A percentile compares a stretch with the other conserved stretches of the same genome.
These are phyloP conservation scores for Xylariaceae sp. DNA, from an alignment of 2,329 filamentous ascomycete genomes.

Conservation along the genomic window DNA sequence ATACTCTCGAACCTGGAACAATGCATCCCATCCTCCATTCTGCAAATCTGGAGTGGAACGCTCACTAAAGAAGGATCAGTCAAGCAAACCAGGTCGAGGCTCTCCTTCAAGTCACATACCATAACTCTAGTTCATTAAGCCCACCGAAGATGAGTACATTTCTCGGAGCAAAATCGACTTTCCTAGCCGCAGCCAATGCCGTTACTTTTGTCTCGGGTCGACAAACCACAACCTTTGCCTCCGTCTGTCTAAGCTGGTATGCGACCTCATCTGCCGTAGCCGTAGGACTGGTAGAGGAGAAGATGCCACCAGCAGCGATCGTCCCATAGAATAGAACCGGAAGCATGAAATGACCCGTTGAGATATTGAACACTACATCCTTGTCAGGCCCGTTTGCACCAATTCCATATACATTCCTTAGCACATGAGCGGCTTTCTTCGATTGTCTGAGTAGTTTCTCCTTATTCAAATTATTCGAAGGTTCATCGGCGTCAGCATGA, in stretches of 20 bases:
- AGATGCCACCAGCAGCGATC: slow-evolving; percentile 23
- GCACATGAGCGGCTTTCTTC: slow-evolving; percentile 50
- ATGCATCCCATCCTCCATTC: too few species aligned
- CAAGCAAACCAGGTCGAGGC: too few species aligned
- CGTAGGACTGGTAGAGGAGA: slow-evolving; percentile 22
- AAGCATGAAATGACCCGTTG: slow-evolving; percentile 24
- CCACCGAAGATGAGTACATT: slow-evolving; percentile 51
- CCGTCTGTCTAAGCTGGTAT: slow-evolving; percentile 37
- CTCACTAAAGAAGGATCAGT: too few species aligned
- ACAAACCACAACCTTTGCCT: slow-evolving; percentile 40
- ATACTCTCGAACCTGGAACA: too few species aligned
- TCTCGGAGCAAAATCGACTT: slow-evolving; percentile 38
- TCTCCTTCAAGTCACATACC: background rate
- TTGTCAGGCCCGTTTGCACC: slow-evolving; percentile 17
- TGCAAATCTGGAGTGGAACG: too few species aligned
- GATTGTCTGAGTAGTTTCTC: slow-evolving; percentile 44
- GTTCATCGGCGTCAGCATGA: slow-evolving; percentile 55
- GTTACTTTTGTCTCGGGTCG: slow-evolving; percentile 44
- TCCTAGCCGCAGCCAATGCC: slow-evolving; percentile 45
- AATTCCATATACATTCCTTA: slow-evolving; percentile 37
- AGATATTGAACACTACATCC: slow-evolving; percentile 25
- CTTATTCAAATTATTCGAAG: slow-evolving; percentile 51
- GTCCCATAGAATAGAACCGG: slow-evolving; percentile 24
- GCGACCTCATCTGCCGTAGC: slow-evolving; percentile 24
- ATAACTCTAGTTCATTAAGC: slow-evolving; percentile 24